A percentile compares a stretch with the other conserved stretches of the same genome.
Conservation (phyloP, 208 protist genomes). For the Blastocrithidia nonstop region DNA sequence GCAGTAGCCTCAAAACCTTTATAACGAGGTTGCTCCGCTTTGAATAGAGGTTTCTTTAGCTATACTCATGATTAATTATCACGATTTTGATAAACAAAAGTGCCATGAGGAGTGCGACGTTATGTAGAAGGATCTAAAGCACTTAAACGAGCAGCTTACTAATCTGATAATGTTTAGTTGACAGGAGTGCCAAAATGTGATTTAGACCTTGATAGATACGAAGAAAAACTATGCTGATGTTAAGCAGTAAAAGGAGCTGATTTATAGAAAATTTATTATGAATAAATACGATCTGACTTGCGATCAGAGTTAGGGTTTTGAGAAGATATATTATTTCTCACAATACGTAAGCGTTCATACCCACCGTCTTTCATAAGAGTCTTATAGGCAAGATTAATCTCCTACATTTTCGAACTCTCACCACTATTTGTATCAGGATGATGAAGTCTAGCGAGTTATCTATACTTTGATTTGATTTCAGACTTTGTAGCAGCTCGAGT, state of each 20-base stretch:
- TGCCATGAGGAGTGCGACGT: constrained; percentile 35
- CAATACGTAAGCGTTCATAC: constrained; percentile 62
- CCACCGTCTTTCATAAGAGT: constrained; percentile 64
- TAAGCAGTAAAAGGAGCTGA: too few species aligned
- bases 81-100: constrained; percentile 66
- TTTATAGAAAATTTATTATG: too few species aligned
- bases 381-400: constrained; percentile 79
- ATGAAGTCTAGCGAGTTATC: constrained; percentile 64
- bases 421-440: constrained; percentile 60
- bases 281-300: too few species aligned
- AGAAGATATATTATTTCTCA: too few species aligned
- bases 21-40: constrained; percentile 48
- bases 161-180: constrained; percentile 38
- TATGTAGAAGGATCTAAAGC: constrained; percentile 60
- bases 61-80: constrained; percentile 64
- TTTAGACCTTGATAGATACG: too few species aligned
- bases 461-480: constrained; percentile 71
- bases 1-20: constrained; percentile 32
- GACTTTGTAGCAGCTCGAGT: constrained; percentile 43
- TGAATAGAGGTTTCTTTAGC: constrained; percentile 39
- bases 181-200: too few species aligned
- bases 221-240: too few species aligned
- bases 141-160: constrained; percentile 40
- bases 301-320: too few species aligned
- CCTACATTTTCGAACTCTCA: constrained; percentile 60